These are phyloP conservation scores for Alternaria ethzedia DNA, from an alignment of 2,329 filamentous ascomycete genomes.

Conservation along the genomic window DNA sequence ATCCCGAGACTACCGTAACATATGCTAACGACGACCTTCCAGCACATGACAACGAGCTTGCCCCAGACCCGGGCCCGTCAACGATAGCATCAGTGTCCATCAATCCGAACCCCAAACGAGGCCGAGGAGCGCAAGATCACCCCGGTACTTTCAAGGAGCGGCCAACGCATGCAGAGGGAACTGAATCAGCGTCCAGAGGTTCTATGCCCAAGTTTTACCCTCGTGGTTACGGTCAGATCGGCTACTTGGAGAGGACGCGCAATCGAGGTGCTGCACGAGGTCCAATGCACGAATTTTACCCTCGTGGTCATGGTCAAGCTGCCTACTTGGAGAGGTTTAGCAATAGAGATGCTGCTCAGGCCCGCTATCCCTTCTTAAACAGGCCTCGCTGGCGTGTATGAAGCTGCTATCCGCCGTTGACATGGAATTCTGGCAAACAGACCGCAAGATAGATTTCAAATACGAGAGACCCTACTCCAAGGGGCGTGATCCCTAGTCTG, in stretches of 20 bases:
- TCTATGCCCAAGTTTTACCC: too few relatives aligned
- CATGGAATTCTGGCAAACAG: neutral
- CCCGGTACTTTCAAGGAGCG: too few relatives aligned
- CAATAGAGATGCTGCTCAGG: neutral
- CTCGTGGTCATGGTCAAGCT: too few relatives aligned
- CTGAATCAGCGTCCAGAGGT: too few relatives aligned
- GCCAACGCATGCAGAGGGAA: too few relatives aligned
- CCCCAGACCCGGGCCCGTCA: neutral
- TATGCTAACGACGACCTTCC: rapidly evolving
- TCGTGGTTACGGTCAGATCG: too few relatives aligned
- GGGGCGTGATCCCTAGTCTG: neutral
- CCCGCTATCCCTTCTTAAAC: rapidly evolving
- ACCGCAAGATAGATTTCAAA: neutral
- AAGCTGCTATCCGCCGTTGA: neutral
- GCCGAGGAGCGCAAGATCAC: neutral
- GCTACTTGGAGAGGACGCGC: too few relatives aligned
- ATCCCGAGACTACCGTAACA: neutral
- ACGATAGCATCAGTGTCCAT: neutral
- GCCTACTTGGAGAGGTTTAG: too few relatives aligned
- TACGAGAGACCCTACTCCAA: too few relatives aligned
- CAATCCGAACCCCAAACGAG: rapidly evolving
- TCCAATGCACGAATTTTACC: too few relatives aligned
- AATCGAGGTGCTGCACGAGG: too few relatives aligned
- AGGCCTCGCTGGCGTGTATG: neutral
- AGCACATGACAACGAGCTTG: neutral